phyloP scores from a whole-genome alignment of 352 stramenopile species.

The Phytophthora citrophthora region DNA sequence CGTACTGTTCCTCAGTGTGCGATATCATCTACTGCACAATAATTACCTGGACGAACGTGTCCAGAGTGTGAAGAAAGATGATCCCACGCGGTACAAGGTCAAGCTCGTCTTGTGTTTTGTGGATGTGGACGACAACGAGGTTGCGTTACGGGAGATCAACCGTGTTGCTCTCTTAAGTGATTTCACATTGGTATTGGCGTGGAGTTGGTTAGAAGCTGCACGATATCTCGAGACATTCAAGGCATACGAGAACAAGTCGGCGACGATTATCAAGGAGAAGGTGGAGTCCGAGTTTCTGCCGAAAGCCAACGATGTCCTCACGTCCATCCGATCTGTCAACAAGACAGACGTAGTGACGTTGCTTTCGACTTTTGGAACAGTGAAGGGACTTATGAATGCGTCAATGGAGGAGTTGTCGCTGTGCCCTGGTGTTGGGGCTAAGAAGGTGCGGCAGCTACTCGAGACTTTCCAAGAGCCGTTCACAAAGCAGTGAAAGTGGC shows the following conservation, averaged over 20 bases:
- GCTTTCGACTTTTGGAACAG: slow-evolving; percentile 91
- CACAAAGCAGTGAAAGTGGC: slow-evolving; percentile 53
- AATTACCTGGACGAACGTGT: slow-evolving; percentile 94
- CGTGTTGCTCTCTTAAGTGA: slow-evolving; percentile 90
- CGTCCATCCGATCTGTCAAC: slow-evolving; percentile 92
- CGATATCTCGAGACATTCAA: slow-evolving; percentile 98
- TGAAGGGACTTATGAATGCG: slow-evolving; percentile 88
- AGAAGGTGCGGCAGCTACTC: slow-evolving; percentile 94
- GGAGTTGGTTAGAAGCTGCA: slow-evolving; percentile 94
- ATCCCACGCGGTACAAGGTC: slow-evolving; percentile 78
- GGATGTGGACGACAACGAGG: slow-evolving; percentile 95
- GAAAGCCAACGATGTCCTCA: slow-evolving; percentile 93
- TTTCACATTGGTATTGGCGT: slow-evolving; percentile 94
- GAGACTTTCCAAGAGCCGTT: slow-evolving; percentile 96
- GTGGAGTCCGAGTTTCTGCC: slow-evolving; percentile 91
- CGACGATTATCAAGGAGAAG: slow-evolving; percentile 94
- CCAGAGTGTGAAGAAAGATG: slow-evolving; percentile 85
- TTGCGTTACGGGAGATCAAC: slow-evolving; percentile 93
- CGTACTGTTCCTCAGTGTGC: slow-evolving; percentile 91
- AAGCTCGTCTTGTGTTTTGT: slow-evolving; percentile 95
- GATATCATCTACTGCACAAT: slow-evolving; percentile 89
- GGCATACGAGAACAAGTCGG: slow-evolving; percentile 95
- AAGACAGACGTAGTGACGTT: slow-evolving; percentile 96
- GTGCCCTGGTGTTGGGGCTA: slow-evolving; percentile 94
- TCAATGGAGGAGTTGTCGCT: slow-evolving; percentile 94